Conservation (phyloP, 176 grass and related monocot species). For the Oryza glaberrima region DNA sequence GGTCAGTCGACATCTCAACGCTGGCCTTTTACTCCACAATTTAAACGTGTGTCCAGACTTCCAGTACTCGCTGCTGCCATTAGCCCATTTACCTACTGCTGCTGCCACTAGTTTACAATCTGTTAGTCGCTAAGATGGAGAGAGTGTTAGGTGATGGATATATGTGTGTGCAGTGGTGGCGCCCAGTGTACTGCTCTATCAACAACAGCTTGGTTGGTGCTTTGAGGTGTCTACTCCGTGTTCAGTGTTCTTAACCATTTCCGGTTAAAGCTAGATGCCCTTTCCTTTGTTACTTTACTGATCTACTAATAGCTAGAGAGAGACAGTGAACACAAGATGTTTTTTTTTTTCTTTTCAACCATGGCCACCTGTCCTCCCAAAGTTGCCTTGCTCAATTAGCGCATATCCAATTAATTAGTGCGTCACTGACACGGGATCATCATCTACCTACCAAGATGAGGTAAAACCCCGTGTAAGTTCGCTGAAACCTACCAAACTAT, state of each 20-base stretch:
- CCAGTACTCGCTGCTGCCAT: not conserved
- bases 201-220: not conserved
- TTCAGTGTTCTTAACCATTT: not conserved
- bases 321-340: no score
- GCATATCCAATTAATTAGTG: not conserved
- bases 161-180: not conserved
- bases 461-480: not conserved
- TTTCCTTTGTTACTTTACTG: no score
- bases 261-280: not conserved
- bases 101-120: not conserved
- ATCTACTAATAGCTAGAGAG: no score
- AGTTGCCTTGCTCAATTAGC: not conserved
- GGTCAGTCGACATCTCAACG: not conserved
- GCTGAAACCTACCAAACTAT: not conserved
- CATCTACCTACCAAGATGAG: not conserved
- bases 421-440: not conserved
- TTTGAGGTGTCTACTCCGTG: no score
- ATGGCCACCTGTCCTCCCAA: constrained; percentile 9
- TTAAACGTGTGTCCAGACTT: constrained; percentile 30
- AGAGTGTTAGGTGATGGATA: not conserved
- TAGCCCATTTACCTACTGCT: no score
- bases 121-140: not conserved
- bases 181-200: not conserved
- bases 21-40: not conserved
- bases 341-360: not conserved